Base-by-base conservation (phyloP, 306 rosid genomes). In the Clitoria ternatea region DNA sequence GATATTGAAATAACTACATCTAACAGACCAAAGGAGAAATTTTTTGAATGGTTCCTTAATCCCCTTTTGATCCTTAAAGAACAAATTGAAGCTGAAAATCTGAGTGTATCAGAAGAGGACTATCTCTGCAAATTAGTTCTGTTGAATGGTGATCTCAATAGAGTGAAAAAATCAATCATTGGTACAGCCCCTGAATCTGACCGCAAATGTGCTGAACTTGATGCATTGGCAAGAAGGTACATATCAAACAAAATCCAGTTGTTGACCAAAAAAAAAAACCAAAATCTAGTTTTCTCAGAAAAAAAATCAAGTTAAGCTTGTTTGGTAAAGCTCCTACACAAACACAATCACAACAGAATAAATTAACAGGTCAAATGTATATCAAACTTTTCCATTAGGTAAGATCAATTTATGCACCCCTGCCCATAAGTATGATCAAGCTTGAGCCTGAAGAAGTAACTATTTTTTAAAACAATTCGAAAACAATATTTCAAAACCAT, bases 171-270 rank as follows among this genome's bases (percentile, higher is more conserved):
- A 44, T 77, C 82, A 17, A 75, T 72, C 50, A 70, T 85, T 14
- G 87, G 86, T 45, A 52, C 61, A 5, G 72, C 83, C 0, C 95
- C 97, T 1, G 96, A 91, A 66, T 77, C 92, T 1, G 96, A 89
- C 24, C 91, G 76, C 18, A 87, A 79, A 73, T 85, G 80, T 53
- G 99, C 96, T 53, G 97, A 91, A 60, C 89, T 94, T 8, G 88
- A 87, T 37, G 99, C 91, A 45, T 76, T 91, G 75, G 96, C 99
- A 50, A 88, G 99, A 70, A 94, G 99, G 98, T 90, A 66, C 22
- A 60, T 19, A 36, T 57, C 22, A 32, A 17, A 55, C 14, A 10
- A 40, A 69, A 62, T 55, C 13, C 12, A 35, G 3, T 33, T 36
- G 1, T 15, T 49, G 7, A n/a, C n/a, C n/a, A n/a, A n/a, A n/a